phyloP scores from a whole-genome alignment of 352 stramenopile genomes.

The Pythium guiyangense region DNA sequence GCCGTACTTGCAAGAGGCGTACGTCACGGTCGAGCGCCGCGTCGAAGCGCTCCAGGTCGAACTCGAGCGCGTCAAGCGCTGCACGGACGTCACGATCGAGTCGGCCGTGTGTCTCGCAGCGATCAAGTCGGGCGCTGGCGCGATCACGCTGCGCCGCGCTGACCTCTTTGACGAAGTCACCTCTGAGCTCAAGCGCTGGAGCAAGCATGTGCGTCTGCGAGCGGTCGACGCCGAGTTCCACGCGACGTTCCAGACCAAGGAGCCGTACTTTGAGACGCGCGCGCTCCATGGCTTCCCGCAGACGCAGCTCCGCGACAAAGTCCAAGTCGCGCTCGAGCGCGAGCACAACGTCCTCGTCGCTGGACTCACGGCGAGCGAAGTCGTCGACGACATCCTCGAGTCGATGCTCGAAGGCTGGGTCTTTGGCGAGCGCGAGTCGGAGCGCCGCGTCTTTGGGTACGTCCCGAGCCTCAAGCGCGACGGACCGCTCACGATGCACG shows the following conservation, averaged over 20 bases:
- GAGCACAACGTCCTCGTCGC: slow-evolving; percentile 89
- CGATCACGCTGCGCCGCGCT: slow-evolving; percentile 49
- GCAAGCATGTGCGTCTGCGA: slow-evolving; percentile 61
- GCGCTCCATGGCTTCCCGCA: slow-evolving; percentile 90
- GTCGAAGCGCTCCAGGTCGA: slow-evolving; percentile 62
- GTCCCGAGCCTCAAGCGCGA: slow-evolving; percentile 85
- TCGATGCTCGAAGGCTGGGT: slow-evolving; percentile 96
- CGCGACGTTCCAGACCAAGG: slow-evolving; percentile 72
- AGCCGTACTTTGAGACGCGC: slow-evolving; percentile 85
- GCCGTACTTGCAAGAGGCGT: slow-evolving; percentile 53
- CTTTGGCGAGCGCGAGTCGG: slow-evolving; percentile 91
- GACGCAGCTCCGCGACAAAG: slow-evolving; percentile 76
- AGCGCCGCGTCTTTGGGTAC: slow-evolving; percentile 61
- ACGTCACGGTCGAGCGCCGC: slow-evolving; percentile 44
- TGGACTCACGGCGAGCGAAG: slow-evolving; percentile 77
- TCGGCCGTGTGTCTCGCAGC: slow-evolving; percentile 58
- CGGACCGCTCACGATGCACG: slow-evolving; percentile 61
- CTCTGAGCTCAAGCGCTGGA: slow-evolving; percentile 59
- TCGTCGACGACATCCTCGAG: slow-evolving; percentile 93
- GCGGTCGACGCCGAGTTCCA: slow-evolving; percentile 93
- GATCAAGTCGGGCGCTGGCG: slow-evolving; percentile 43
- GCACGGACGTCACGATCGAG: slow-evolving; percentile 34
- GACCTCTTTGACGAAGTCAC: slow-evolving; percentile 78
- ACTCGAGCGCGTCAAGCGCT: slow-evolving; percentile 67
- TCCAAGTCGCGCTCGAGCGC: slow-evolving; percentile 72